These are phyloP conservation scores for Neurospora sp. DNA, from an alignment of 495 filamentous ascomycete species.

Conservation along the genomic window DNA sequence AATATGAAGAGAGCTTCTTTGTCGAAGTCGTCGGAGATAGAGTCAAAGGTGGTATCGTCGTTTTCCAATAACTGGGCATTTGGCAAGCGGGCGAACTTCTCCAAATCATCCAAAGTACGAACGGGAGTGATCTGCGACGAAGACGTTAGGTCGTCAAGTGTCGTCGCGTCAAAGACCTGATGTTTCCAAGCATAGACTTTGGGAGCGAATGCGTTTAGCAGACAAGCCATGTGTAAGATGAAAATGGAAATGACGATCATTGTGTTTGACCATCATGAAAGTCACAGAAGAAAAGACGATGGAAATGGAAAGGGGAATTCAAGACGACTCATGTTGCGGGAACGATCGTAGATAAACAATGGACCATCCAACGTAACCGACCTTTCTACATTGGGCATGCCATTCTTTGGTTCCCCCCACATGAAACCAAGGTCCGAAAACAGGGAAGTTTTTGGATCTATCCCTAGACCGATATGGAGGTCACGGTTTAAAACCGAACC, in stretches of 20 bases:
- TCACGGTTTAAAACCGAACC: neutral
- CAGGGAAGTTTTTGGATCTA: neutral
- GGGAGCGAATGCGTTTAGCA: neutral
- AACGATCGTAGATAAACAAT: neutral
- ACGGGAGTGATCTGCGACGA: neutral
- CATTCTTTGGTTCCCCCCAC: neutral
- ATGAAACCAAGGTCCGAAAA: neutral
- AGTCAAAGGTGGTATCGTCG: neutral
- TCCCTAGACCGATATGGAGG: neutral
- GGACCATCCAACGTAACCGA: neutral
- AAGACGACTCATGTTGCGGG: rapidly evolving
- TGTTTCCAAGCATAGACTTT: neutral
- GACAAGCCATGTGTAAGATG: neutral
- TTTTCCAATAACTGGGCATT: neutral
- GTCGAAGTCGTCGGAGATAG: neutral
- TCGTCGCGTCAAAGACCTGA: neutral
- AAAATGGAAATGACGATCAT: neutral
- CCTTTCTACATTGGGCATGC: neutral
- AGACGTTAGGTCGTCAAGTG: neutral
- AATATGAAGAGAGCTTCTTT: neutral
- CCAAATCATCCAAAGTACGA: neutral
- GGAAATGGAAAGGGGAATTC: neutral
- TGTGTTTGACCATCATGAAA: neutral
- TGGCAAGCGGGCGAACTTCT: neutral
- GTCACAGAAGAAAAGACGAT: no score